A percentile compares a stretch with the other conserved stretches of the same genome.
phyloP scores from a whole-genome alignment of 345 rosid genomes.

The Euclidium syriacum region DNA sequence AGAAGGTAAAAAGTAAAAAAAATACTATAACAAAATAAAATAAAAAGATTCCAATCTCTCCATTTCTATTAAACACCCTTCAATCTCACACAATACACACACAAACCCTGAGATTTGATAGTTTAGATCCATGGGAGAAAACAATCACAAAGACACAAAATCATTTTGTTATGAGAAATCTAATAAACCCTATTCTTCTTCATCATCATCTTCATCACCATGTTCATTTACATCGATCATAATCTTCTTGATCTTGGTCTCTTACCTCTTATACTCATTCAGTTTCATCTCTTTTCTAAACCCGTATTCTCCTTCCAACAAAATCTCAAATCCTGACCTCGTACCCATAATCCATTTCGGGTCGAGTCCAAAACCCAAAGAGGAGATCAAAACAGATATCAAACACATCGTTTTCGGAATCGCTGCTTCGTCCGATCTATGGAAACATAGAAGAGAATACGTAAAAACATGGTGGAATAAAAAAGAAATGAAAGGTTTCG shows the following conservation, averaged over 20 bases:
- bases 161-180: background rate
- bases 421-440: constrained; percentile 48
- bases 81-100: background rate
- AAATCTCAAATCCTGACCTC: constrained; percentile 16
- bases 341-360: constrained; percentile 22
- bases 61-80: background rate
- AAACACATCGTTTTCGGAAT: constrained; percentile 68
- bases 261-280: constrained; percentile 41
- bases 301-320: constrained; percentile 24
- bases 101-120: too few relatives aligned
- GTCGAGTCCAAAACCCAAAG: constrained; percentile 29
- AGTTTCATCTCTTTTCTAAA: constrained; percentile 40
- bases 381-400: constrained; percentile 19
- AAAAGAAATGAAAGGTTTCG: constrained; percentile 61
- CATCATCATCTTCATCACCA: constrained; percentile 14
- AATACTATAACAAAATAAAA: background rate
- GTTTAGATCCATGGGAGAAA: constrained; percentile 14
- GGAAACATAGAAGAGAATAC: constrained; percentile 54
- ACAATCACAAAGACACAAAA: constrained; percentile 24
- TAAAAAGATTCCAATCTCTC: background rate
- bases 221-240: constrained; percentile 26
- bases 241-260: constrained; percentile 30
- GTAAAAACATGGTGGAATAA: constrained; percentile 69
- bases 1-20: too few relatives aligned
- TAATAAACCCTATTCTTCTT: constrained; percentile 13